phyloP scores from a whole-genome alignment of 306 rosid species.

The Albizia julibrissin region DNA sequence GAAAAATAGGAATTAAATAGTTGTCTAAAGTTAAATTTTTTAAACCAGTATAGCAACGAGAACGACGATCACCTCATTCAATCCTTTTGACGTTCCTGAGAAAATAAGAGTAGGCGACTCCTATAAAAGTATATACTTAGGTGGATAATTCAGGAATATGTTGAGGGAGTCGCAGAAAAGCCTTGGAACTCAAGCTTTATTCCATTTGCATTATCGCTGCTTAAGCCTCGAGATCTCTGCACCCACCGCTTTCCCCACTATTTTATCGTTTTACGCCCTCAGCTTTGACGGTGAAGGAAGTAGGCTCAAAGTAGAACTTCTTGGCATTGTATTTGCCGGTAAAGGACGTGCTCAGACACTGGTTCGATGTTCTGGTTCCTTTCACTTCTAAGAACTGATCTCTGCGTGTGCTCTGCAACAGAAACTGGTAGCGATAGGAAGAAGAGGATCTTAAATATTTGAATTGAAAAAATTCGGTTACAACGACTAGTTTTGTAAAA shows the following conservation, averaged over 20 bases:
- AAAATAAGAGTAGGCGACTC: constrained; percentile 4
- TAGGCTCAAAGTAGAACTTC: too few species aligned
- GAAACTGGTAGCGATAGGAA: too few species aligned
- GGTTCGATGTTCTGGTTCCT: too few species aligned
- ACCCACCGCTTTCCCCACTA: constrained; percentile 17
- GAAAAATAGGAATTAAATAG: neutral
- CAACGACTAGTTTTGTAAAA: too few species aligned
- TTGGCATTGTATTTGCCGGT: too few species aligned
- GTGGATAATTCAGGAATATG: neutral
- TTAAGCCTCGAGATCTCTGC: constrained; percentile 24
- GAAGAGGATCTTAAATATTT: too few species aligned
- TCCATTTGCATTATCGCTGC: constrained; percentile 42
- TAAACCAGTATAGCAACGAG: neutral
- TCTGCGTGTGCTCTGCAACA: too few species aligned
- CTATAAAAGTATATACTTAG: constrained; percentile 4
- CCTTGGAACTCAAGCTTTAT: constrained; percentile 34
- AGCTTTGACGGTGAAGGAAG: too few species aligned
- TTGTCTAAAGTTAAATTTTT: neutral
- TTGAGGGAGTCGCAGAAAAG: constrained; percentile 11
- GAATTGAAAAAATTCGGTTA: too few species aligned
- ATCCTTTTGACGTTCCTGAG: constrained; percentile 45
- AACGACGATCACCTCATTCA: constrained; percentile 10
- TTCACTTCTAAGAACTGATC: too few species aligned
- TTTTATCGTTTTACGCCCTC: too few species aligned
- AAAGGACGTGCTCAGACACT: too few species aligned